Conservation (phyloP, 1,284 basidiomycete genomes). For the Uromyces viciae-fabae region DNA sequence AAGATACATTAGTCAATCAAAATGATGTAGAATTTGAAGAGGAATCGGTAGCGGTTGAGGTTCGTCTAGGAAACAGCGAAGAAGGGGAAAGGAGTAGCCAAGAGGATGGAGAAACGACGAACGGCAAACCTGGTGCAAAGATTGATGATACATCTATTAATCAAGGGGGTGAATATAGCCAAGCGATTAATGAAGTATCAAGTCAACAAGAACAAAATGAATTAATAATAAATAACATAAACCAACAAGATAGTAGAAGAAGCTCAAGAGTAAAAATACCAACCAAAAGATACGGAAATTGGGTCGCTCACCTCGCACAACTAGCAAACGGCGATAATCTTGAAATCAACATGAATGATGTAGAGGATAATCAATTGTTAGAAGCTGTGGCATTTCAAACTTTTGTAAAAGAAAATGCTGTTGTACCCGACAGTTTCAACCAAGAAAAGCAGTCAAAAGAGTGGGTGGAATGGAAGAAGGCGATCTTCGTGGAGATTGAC, state of each 20-base stretch:
- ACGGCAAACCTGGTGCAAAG: neutral
- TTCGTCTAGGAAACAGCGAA: neutral
- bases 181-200: too few species aligned
- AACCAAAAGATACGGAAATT: neutral
- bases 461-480: neutral
- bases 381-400: neutral
- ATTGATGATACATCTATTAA: neutral
- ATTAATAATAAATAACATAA: neutral
- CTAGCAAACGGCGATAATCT: too few species aligned
- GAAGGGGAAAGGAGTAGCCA: neutral
- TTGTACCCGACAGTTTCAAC: neutral
- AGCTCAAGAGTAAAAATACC: neutral
- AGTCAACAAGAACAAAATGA: neutral
- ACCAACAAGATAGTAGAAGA: neutral
- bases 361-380: neutral
- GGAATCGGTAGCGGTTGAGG: too few species aligned
- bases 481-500: conserved; percentile 3
- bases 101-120: neutral
- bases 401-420: neutral
- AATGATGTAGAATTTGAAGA: too few species aligned
- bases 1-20: too few species aligned
- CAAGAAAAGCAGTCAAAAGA: neutral
- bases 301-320: neutral
- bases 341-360: neutral
- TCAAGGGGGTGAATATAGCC: neutral